Evolutionary conservation across 225 moss, liverwort and hornwort species (phyloP).

Genomic region (Bryoerythrophyllum caledonicum): DNA sequence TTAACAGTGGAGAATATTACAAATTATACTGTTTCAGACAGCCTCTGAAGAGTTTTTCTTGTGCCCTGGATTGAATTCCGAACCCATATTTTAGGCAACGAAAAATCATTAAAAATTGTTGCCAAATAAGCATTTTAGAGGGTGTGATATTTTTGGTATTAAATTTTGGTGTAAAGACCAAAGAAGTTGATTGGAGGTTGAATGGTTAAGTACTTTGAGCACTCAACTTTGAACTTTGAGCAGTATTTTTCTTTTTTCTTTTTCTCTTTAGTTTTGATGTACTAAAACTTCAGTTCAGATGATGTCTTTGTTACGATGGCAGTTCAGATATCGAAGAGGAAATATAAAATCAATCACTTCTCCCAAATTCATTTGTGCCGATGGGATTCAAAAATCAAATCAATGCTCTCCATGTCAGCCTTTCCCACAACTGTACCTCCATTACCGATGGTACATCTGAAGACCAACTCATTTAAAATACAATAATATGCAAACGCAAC

Average conservation of each 20-base stretch:
- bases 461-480: background rate
- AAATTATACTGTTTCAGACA: constrained; percentile 43
- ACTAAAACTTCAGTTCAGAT: background rate
- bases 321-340: background rate
- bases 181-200: too few relatives aligned
- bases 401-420: constrained; percentile 25
- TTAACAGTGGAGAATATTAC: constrained; percentile 64
- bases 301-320: background rate
- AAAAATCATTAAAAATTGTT: too few relatives aligned
- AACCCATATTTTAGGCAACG: too few relatives aligned
- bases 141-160: too few relatives aligned
- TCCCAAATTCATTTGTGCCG: constrained; percentile 28
- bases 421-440: constrained; percentile 11
- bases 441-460: background rate
- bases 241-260: background rate
- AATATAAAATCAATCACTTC: constrained; percentile 1
- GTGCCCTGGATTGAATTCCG: background rate
- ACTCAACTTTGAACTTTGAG: background rate
- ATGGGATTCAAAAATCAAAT: constrained; percentile 43
- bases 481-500: too few relatives aligned
- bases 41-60: constrained; percentile 70
- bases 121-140: too few relatives aligned
- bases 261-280: too few relatives aligned
- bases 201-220: too few relatives aligned
- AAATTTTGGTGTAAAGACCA: too few relatives aligned